Evolutionary conservation across 2,329 filamentous ascomycete genomes (phyloP), one percentile per base, ranked within the genome.

Genomic region (Sporothrix brunneoviolacea): DNA sequence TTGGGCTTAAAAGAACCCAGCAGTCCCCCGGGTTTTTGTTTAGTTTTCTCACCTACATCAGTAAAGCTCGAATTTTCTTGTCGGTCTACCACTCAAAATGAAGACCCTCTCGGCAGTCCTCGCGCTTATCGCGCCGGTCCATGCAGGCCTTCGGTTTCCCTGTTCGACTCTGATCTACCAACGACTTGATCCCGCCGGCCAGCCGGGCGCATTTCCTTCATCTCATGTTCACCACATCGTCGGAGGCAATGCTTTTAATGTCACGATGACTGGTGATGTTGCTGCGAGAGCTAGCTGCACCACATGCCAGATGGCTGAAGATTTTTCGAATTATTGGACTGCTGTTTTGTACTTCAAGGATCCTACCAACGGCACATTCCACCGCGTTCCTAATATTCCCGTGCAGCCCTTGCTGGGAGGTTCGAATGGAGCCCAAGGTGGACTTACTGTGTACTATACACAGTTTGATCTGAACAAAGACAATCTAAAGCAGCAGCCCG

Each of bases 271-370:
- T 8, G 59, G 59, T 19, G 58, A 60, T 24, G 59, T 60, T 12
- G 54, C 50, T 18, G 49, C 45, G 50, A 39, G 58, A 39, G 59
- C 57, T 4, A 52, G 58, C 28, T 62, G 60, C 53, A 62, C 60
- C 2, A 62, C 60, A 3, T 62, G 60, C 55, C 58, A 62, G 50
- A 61, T 61, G 60, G 28, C 59, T 0, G 60, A 62, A 48, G 59
- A 62, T 48, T 62, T 62, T 19, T 62, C 60, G 24, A 62, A 62
- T 53, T 62, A 62, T 55, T 62, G 60, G 60, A 59, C 57, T 2
- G 60, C 60, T 16, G 39, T 48, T 21, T 40, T 62, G 40, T 62
- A 59, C 53, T 62, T 61, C 51, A 60, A 60, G 54, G 54, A 59
- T 32, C 57, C 60, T 30, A 57, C 50, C 22, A 62, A 62, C 53